A percentile compares a stretch with the other conserved stretches of the same genome.
Conservation (phyloP, 257 asterid genomes). For the Cynanchum wilfordii region DNA sequence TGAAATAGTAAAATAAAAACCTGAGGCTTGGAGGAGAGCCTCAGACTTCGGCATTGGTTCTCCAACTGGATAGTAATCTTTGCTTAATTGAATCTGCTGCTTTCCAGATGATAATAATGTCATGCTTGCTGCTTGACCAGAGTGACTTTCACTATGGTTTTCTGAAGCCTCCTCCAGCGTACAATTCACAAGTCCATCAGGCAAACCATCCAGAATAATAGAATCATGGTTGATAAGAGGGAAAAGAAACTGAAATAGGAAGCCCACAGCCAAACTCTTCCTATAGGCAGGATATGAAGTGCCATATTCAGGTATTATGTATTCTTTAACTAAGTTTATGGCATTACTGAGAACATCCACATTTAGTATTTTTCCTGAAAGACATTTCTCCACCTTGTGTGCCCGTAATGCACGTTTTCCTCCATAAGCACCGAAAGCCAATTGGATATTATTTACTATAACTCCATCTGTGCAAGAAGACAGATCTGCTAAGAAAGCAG, state of each 20-base stretch:
- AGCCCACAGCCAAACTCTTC: constrained; percentile 51
- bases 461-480: constrained; percentile 30
- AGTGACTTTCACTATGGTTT: constrained; percentile 11
- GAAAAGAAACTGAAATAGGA: constrained; percentile 47
- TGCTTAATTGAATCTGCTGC: constrained; percentile 48
- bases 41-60: constrained; percentile 53
- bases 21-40: constrained; percentile 66
- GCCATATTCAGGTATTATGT: constrained; percentile 48
- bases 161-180: constrained; percentile 18
- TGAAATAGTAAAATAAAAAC: constrained; percentile 24
- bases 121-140: constrained; percentile 16
- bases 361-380: constrained; percentile 33
- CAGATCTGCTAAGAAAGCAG: constrained; percentile 57
- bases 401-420: constrained; percentile 47
- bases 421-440: constrained; percentile 63
- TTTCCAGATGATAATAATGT: constrained; percentile 47
- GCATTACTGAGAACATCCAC: constrained; percentile 38
- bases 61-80: constrained; percentile 63
- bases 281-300: constrained; percentile 46
- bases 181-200: constrained; percentile 14
- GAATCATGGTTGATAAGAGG: constrained; percentile 24
- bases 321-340: constrained; percentile 40
- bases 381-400: constrained; percentile 43
- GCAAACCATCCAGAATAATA: constrained; percentile 13
- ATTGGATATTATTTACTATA: constrained; percentile 25